Evolutionary conservation across 768 basidiomycete species (phyloP).

Genomic region (Epithele typhae): DNA sequence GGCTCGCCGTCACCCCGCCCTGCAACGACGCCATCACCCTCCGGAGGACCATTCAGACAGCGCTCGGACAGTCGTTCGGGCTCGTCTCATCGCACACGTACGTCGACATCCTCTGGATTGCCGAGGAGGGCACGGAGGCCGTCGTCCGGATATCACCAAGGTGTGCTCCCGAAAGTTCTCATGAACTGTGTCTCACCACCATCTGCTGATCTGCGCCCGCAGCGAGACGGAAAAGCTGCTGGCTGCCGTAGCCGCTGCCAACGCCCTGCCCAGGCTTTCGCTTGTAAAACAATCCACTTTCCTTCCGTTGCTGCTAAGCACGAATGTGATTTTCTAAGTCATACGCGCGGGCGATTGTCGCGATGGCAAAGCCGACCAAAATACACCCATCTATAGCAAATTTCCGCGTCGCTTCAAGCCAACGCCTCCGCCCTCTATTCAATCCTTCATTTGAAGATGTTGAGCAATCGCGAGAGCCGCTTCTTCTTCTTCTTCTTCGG

Average conservation of each 20-base stretch:
- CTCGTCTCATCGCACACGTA: slow-evolving; percentile 45
- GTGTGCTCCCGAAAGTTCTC: slow-evolving; percentile 24
- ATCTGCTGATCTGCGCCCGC: neutral
- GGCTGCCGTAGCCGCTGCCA: slow-evolving; percentile 24
- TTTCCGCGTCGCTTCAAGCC: too few relatives aligned
- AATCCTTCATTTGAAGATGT: too few relatives aligned
- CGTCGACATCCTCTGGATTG: slow-evolving; percentile 56
- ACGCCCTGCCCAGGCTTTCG: slow-evolving; percentile 20
- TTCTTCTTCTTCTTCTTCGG: too few relatives aligned
- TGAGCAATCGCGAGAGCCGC: too few relatives aligned
- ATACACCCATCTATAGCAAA: too few relatives aligned
- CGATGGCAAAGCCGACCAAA: too few relatives aligned
- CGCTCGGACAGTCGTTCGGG: slow-evolving; percentile 52
- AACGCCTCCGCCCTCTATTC: too few relatives aligned
- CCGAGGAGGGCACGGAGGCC: slow-evolving; percentile 34
- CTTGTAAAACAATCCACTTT: slow-evolving; percentile 27
- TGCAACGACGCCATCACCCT: slow-evolving; percentile 40
- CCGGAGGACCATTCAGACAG: slow-evolving; percentile 53
- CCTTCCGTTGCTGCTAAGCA: slow-evolving; percentile 27
- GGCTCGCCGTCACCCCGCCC: slow-evolving; percentile 37
- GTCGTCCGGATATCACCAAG: slow-evolving; percentile 38
- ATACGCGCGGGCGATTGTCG: too few relatives aligned
- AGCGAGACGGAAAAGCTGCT: slow-evolving; percentile 29
- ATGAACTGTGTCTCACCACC: neutral
- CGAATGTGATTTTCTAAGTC: too few relatives aligned